Percentiles rank a stretch among this genome's conserved stretches.
These are phyloP conservation scores for Hypoxylon sp. DNA, from an alignment of 2,329 filamentous ascomycete genomes.

Conservation along the genomic window DNA sequence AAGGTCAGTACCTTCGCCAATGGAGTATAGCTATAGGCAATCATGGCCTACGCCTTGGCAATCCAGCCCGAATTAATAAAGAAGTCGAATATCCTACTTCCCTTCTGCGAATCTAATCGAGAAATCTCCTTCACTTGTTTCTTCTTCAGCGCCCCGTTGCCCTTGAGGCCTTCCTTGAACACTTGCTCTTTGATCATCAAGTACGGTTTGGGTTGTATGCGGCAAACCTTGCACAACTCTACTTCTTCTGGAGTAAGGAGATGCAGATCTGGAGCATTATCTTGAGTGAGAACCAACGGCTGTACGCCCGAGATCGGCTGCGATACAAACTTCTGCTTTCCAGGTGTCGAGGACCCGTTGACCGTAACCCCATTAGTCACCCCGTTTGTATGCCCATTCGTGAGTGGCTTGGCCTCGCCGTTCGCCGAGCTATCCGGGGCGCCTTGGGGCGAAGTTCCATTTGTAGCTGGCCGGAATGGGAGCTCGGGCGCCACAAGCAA, in stretches of 20 bases:
- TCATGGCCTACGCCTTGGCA: conserved; percentile 75
- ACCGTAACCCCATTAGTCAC: conserved; percentile 55
- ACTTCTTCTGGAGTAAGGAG: conserved; percentile 87
- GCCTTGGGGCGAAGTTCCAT: conserved; percentile 47
- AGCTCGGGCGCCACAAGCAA: conserved; percentile 85
- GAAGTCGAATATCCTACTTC: conserved; percentile 91
- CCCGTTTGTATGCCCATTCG: conserved; percentile 70
- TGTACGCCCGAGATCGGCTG: conserved; percentile 73
- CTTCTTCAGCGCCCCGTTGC: conserved; percentile 90
- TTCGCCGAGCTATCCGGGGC: conserved; percentile 49
- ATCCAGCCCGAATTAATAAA: conserved; percentile 95
- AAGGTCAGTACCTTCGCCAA: too few species aligned
- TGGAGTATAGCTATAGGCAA: neutral
- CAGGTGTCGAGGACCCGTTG: conserved; percentile 62
- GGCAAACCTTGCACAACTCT: conserved; percentile 86
- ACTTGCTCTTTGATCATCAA: conserved; percentile 93
- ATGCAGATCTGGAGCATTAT: conserved; percentile 86
- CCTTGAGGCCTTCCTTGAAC: conserved; percentile 90
- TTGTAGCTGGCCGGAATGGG: conserved; percentile 69
- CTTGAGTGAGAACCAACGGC: conserved; percentile 78
- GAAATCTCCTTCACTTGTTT: conserved; percentile 92
- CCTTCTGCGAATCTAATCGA: conserved; percentile 86
- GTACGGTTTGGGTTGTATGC: conserved; percentile 94
- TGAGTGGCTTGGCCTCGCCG: conserved; percentile 41
- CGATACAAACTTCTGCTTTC: conserved; percentile 67